phyloP scores from a whole-genome alignment of 1,284 basidiomycete species.

The Puccinia hordei region DNA sequence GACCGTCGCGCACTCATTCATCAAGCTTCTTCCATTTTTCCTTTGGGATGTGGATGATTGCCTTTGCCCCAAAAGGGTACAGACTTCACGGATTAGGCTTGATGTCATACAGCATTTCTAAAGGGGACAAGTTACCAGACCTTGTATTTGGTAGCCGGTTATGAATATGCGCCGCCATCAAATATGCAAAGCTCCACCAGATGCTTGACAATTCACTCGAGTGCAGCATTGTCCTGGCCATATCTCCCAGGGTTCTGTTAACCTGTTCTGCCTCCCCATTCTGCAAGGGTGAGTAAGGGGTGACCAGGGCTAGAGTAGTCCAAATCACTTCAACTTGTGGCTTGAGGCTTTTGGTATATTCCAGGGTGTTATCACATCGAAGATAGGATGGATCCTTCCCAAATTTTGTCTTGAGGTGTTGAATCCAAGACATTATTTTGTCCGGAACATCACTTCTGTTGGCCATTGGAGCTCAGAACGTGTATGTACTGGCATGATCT shows the following conservation, averaged over 20 bases:
- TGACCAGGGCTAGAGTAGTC: background rate
- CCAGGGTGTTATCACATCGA: background rate
- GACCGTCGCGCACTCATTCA: background rate
- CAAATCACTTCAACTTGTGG: background rate
- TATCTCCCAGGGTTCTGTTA: conserved; percentile 13
- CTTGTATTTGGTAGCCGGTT: background rate
- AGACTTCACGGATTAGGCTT: background rate
- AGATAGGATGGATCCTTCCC: background rate
- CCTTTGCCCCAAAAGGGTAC: conserved; percentile 11
- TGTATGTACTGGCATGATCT: conserved; percentile 5
- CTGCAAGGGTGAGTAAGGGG: background rate
- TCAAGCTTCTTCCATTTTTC: too few species aligned
- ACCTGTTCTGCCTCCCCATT: conserved; percentile 14
- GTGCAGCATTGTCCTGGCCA: conserved; percentile 3
- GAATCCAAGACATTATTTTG: background rate
- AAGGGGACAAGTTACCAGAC: background rate
- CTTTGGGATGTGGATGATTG: conserved; percentile 10
- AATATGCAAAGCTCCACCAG: conserved; percentile 7
- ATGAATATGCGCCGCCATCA: background rate
- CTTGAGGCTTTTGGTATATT: background rate
- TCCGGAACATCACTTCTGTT: background rate
- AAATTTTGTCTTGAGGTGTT: background rate
- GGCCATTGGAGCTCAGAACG: background rate
- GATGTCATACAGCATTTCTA: background rate
- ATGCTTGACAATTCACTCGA: background rate